Conservation (phyloP, 177 flowering plant species). For the Vitis hybrid region DNA sequence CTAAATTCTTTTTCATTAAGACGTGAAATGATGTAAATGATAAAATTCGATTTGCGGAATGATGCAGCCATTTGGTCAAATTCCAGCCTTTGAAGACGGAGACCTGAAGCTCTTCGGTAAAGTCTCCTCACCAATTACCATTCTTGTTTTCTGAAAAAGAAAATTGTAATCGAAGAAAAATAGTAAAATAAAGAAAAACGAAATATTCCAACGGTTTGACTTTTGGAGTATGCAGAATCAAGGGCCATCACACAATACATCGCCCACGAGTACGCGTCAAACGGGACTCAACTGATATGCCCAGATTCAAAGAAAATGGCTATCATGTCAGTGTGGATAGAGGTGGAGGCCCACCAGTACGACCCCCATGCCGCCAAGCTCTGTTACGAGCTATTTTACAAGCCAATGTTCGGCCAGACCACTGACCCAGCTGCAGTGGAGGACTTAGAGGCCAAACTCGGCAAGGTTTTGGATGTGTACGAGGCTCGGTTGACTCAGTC, state of each 20-base stretch:
- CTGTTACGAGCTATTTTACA: conserved; percentile 31
- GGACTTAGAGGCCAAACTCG: conserved; percentile 42
- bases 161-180: too few relatives aligned
- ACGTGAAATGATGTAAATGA: not conserved
- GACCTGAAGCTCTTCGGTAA: conserved; percentile 57
- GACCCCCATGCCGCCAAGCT: conserved; percentile 43
- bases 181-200: too few relatives aligned
- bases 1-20: too few relatives aligned
- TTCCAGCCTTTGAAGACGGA: conserved; percentile 57
- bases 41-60: not conserved
- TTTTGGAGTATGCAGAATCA: conserved; percentile 46
- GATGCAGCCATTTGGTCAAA: conserved; percentile 63
- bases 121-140: not conserved
- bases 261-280: conserved; percentile 28
- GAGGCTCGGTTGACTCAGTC: conserved; percentile 45
- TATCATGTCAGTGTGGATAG: conserved; percentile 36
- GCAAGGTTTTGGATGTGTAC: conserved; percentile 58
- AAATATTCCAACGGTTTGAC: too few relatives aligned
- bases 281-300: conserved; percentile 44
- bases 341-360: conserved; percentile 65
- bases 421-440: conserved; percentile 43
- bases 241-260: conserved; percentile 69
- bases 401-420: conserved; percentile 41
- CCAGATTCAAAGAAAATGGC: conserved; percentile 40
- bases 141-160: too few relatives aligned